Base-by-base conservation (phyloP, 2,329 filamentous ascomycete species). In the Tolypocladium cylindrosporum region DNA sequence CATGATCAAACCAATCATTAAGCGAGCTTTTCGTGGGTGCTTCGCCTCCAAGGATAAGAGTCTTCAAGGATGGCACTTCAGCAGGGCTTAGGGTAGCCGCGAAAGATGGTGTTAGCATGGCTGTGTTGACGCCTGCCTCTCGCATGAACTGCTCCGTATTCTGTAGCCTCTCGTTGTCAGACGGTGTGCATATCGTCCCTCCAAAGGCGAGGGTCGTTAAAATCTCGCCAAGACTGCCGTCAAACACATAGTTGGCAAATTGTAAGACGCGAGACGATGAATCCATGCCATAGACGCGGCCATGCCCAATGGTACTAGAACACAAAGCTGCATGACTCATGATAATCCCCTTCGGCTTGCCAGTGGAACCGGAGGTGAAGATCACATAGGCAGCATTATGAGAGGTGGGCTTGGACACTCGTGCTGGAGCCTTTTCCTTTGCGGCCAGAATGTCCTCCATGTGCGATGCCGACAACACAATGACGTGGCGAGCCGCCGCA, bases 161-260 rank as follows among this genome's bases (percentile, higher is more conserved):
- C n/a, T 54, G 51, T 10, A 66, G 56, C 1, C 63, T 55, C 6
- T 66, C 60, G 7, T 59, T 52, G 13, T 65, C 61, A 1, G 61
- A 58, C 0, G 66, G 66, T 2, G 65, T 60, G 21, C 66, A 68
- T 10, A 67, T 58, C 1, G 59, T 61, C 1, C 61, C 66, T 1
- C 64, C 66, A 3, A 57, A 53, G 10, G 61, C 40, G 9, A 68
- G 61, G 0, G 65, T 57, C 0, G 60, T 64, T 40, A 67, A 39
- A 10, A 67, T 63, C 31, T 67, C 65, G 1, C 55, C 55, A 13
- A 82, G 66, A 43, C 73, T 75, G 1, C 74, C 74, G 58, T 83
- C 79, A 54, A 82, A 82, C 1, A 75, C 77, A 61, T 77, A 79
- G 7, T 74, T 74, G 4, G 77, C 76, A 57, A 79, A 79, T 57